Conservation (phyloP, 805 yeast species). For the Candida patagonica region DNA sequence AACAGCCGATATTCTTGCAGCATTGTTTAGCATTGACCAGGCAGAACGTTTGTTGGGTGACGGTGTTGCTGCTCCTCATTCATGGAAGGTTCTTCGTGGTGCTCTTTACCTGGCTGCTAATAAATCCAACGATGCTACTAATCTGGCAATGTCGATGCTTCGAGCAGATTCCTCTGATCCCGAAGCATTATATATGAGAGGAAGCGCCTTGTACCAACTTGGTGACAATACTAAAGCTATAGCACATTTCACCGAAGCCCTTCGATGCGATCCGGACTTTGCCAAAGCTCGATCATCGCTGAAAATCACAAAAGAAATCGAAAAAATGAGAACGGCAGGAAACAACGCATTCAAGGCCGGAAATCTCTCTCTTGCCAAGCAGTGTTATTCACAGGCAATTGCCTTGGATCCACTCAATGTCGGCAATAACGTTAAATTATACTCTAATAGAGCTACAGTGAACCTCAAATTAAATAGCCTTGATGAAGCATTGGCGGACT, state of each 20-base stretch:
- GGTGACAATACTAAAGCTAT: constrained; percentile 32
- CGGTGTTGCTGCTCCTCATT: constrained; percentile 26
- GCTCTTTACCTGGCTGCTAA: constrained; percentile 22
- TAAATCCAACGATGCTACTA: constrained; percentile 29
- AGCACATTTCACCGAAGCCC: constrained; percentile 32
- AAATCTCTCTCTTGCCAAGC: constrained; percentile 55
- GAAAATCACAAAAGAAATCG: constrained; percentile 27
- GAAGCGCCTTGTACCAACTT: constrained; percentile 25
- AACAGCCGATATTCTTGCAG: constrained; percentile 15
- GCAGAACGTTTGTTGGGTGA: constrained; percentile 30
- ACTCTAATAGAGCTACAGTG: constrained; percentile 83
- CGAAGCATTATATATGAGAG: constrained; percentile 32
- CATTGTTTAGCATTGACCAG: constrained; percentile 28
- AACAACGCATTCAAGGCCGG: constrained; percentile 63
- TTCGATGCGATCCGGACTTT: constrained; percentile 34
- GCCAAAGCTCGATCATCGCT: constrained; percentile 26
- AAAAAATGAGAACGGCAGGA: constrained; percentile 41
- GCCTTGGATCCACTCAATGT: constrained; percentile 50
- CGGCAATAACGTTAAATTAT: constrained; percentile 38
- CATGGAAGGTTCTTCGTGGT: constrained; percentile 29
- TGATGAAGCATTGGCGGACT: constrained; percentile 70
- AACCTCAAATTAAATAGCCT: constrained; percentile 68
- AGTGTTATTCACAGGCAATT: constrained; percentile 65
- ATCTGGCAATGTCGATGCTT: constrained; percentile 28
- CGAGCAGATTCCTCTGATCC: constrained; percentile 30